phyloP scores from a whole-genome alignment of 2,329 filamentous ascomycete species.

The Claviceps sp. region DNA sequence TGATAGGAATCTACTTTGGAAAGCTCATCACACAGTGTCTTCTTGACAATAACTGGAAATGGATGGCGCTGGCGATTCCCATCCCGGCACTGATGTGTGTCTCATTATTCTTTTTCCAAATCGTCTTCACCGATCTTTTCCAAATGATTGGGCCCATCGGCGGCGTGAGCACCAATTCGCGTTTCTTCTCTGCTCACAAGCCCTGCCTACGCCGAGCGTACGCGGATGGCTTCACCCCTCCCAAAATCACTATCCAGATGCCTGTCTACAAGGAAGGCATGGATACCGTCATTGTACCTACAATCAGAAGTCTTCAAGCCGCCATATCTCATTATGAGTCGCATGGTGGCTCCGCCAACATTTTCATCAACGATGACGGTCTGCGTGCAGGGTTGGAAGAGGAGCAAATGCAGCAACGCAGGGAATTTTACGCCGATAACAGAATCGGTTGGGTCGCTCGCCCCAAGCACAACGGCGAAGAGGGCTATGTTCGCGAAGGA shows the following conservation, averaged over 20 bases:
- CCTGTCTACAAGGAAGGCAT: slow-evolving; percentile 29
- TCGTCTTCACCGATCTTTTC: slow-evolving; percentile 24
- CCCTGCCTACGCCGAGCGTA: slow-evolving; percentile 20
- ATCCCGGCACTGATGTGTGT: slow-evolving; percentile 23
- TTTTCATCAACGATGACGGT: slow-evolving; percentile 51
- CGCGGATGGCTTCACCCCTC: slow-evolving; percentile 19
- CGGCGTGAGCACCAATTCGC: slow-evolving; percentile 27
- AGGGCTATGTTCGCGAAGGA: slow-evolving; percentile 39
- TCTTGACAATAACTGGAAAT: slow-evolving; percentile 24
- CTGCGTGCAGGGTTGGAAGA: slow-evolving; percentile 37
- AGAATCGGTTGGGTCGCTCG: slow-evolving; percentile 34
- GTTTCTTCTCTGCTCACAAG: slow-evolving; percentile 28
- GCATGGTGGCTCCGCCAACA: slow-evolving; percentile 30
- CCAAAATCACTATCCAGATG: slow-evolving; percentile 22
- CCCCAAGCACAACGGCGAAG: slow-evolving; percentile 31
- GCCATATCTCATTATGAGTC: slow-evolving; percentile 37
- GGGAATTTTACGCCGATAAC: slow-evolving; percentile 36
- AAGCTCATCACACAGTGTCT: slow-evolving; percentile 25
- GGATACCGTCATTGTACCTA: slow-evolving; percentile 32
- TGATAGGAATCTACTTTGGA: slow-evolving; percentile 23
- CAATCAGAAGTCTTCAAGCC: slow-evolving; percentile 31
- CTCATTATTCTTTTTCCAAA: slow-evolving; percentile 29
- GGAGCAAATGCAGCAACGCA: slow-evolving; percentile 25
- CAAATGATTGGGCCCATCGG: slow-evolving; percentile 37
- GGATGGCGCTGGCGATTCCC: slow-evolving; percentile 21